Evolutionary conservation across 441 rosid genomes (phyloP).

Genomic region (Adansonia gregorii): DNA sequence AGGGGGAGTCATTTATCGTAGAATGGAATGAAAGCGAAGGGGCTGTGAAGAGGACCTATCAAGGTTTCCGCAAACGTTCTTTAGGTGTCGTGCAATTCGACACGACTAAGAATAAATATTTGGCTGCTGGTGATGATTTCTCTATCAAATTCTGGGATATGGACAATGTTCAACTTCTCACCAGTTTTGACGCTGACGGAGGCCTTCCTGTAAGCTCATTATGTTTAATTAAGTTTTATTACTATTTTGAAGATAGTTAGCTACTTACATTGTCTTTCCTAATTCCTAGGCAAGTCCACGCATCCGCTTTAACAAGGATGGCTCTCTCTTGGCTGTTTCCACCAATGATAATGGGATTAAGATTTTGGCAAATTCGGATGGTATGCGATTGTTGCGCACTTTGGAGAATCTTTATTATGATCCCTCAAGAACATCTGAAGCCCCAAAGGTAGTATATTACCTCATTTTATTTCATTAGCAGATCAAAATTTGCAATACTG

Average conservation of each 20-base stretch:
- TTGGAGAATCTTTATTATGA: constrained; percentile 72
- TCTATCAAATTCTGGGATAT: constrained; percentile 82
- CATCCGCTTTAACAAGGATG: constrained; percentile 93
- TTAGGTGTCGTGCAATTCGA: constrained; percentile 78
- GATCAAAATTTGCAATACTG: background rate
- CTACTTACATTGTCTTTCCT: constrained; percentile 26
- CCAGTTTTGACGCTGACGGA: constrained; percentile 68
- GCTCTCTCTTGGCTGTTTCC: constrained; percentile 95
- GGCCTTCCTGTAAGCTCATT: constrained; percentile 58
- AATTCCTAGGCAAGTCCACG: constrained; percentile 77
- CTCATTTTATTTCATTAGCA: constrained; percentile 25
- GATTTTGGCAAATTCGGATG: constrained; percentile 86
- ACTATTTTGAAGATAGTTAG: constrained; percentile 15
- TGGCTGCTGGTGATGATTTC: constrained; percentile 84
- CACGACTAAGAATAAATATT: constrained; percentile 74
- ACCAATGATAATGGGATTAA: constrained; percentile 85
- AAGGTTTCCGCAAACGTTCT: constrained; percentile 74
- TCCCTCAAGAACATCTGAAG: constrained; percentile 62
- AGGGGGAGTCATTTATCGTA: constrained; percentile 73
- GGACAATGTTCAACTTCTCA: constrained; percentile 70
- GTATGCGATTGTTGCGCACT: constrained; percentile 67
- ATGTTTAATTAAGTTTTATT: constrained; percentile 16
- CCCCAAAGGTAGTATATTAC: constrained; percentile 59
- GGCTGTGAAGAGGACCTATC: constrained; percentile 75
- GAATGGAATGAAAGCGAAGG: constrained; percentile 94